Base-by-base conservation (phyloP, 1,284 basidiomycete genomes). In the Marasmius oreades region DNA sequence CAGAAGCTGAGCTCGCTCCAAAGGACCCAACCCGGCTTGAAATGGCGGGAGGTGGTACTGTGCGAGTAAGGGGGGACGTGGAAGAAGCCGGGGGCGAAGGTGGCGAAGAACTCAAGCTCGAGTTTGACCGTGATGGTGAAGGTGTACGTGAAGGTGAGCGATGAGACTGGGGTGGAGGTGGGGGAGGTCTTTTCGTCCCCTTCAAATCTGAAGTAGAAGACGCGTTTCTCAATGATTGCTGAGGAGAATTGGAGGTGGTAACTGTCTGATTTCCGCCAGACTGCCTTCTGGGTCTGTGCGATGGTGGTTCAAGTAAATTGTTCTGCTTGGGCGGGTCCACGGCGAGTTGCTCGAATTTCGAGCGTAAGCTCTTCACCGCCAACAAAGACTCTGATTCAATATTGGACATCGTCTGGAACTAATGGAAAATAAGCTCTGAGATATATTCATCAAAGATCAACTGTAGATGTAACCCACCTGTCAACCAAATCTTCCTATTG, bases 331-430 rank as follows among this genome's bases (percentile, higher is more conserved):
- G 55, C 73, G 61, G 50, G n/a, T 55, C 56, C 33, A 60, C 59
- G 16, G 81, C 79, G 36, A 85, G 69, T 63, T 79, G 77, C 66
- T 90, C 88, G 64, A 90, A 90, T 64, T 73, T 80, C 20, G 84
- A 87, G 52, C 80, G 80, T 24, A 90, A 74, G 58, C 76, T 86
- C 67, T 79, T 84, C 55, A 90, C 86, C 5, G 86, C 82, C 37
- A 79, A 80, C 5, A 77, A 73, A 26, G 83, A 75, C 6, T 70
- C 72, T 14, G 79, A 76, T 66, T 86, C 81, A 58, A 81, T 70
- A 56, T 76, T 71, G 20, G 66, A 51, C 59, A 61, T 61, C 42
- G 14, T 54, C 26, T 3, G 7, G 23, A 31, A 31, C 22, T n/a
- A 20, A 16, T 18, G 33, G 4, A 31, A 53, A 23, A 24, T 8